Evolutionary conservation across 2,329 filamentous ascomycete species (phyloP), one percentile per base, ranked within the genome.

Genomic region (Stagonosporopsis cucurbitacearum): DNA sequence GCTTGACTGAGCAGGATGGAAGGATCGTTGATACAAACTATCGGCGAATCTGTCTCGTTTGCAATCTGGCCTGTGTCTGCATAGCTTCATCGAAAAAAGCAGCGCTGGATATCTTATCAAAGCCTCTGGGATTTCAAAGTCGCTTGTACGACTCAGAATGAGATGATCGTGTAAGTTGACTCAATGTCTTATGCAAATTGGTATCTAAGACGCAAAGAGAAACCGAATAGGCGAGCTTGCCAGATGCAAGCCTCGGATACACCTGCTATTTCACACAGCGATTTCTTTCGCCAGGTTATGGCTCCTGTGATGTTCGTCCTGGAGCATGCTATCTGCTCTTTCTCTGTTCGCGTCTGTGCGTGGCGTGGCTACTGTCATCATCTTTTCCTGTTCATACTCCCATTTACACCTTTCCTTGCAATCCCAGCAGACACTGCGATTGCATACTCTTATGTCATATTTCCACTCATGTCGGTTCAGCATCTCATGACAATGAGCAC

Each of bases 401-500:
- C 72, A 73, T 33, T 60, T 62, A 48, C 71, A 74, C 30, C 72
- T 59, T 54, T 72, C 70, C 28, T 54, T 69, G 37, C 72, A 74
- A 23, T 72, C 69, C 70, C 70, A 72, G 46, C 72, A 74, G 0
- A 74, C 70, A 20, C 64, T 60, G 17, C 72, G 58, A 48, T 68
- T 70, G 25, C 71, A 74, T 3, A 74, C 66, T 26, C 64, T 62
- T 30, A 74, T 63, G 41, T 73, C 71, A 32, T 73, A 73, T 50
- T 71, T 72, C 71, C 72, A 75, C 50, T 75, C 71, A 7, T 52
- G 57, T 13, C 71, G 54, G 17, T 70, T 69, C 9, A 75, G 50
- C 71, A 75, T 75, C 32, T 69, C 65, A 37, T 67, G 65, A 46
- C 72, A 75, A 39, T 74, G 71, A 13, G 42, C 35, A 43, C 72